Evolutionary conservation across 768 basidiomycete genomes (phyloP).

Genomic region (Piloderma croceum): DNA sequence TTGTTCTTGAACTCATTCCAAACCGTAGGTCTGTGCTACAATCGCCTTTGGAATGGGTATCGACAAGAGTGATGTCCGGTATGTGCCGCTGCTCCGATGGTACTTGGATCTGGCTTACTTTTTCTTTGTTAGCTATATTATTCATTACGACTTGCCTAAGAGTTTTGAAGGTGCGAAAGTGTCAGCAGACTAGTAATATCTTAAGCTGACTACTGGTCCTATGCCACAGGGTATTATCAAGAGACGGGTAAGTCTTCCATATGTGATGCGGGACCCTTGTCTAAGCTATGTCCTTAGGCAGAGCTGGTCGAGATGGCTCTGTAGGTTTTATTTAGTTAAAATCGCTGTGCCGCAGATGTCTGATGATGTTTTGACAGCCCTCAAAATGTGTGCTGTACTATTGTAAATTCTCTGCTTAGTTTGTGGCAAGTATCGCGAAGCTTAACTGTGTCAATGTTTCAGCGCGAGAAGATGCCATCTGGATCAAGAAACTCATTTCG

Average conservation of each 20-base stretch:
- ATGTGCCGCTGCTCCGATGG: conserved; percentile 6
- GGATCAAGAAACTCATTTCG: conserved; percentile 49
- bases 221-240: conserved; percentile 68
- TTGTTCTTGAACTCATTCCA: background rate
- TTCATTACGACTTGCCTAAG: conserved; percentile 79
- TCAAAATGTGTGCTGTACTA: conserved; percentile 81
- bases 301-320: conserved; percentile 73
- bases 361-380: conserved; percentile 41
- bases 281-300: conserved; percentile 37
- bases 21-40: conserved; percentile 74
- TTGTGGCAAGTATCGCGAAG: background rate
- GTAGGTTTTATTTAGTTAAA: conserved; percentile 34
- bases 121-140: conserved; percentile 50
- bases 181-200: conserved; percentile 3
- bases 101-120: background rate
- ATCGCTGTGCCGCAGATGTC: background rate
- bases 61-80: conserved; percentile 76
- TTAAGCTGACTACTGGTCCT: no score
- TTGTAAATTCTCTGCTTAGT: conserved; percentile 39
- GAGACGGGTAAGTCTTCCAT: conserved; percentile 58
- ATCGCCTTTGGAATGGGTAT: conserved; percentile 87
- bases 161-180: conserved; percentile 65
- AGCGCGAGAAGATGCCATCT: conserved; percentile 74
- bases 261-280: background rate
- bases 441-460: background rate